Evolutionary conservation across 306 rosid genomes (phyloP), one percentile per base, ranked within the genome.

Genomic region (Trichosanthes cucumerina): DNA sequence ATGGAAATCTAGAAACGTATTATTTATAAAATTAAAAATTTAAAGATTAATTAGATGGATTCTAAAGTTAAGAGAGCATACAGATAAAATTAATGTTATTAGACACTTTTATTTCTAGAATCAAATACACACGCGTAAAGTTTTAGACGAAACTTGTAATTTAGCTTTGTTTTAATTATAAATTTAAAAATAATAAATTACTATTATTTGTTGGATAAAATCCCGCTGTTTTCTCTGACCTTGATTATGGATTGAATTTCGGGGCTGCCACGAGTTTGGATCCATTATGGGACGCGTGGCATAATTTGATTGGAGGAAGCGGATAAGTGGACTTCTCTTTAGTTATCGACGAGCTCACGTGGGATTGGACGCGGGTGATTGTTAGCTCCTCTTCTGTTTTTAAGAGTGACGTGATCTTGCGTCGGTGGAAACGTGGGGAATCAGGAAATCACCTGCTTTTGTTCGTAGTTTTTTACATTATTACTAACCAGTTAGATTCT

Each of bases 181-280:
- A 36, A 18, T 4, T 1, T 21, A 9, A 54, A 54, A 9, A 8
- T 9, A 21, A 54, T 7, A n/a, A 54, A 65, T 18, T 34, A 38
- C 4, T 70, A 70, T 41, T 70, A 43, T 70, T 44, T 47, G 24
- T 24, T 47, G 59, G 59, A 72, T 72, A 72, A 26, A 72, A 47
- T 72, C 77, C 59, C 77, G 59, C 59, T 15, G 77, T 72, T 72
- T 72, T 46, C 43, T 72, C 77, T 72, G 59, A 72, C 77, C 77
- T 24, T 72, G 24, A 72, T 46, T 72, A 9, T 47, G 77, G 59
- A 72, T 72, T 47, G 12, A 72, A 72, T 72, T 72, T 72, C 77
- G 58, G 77, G n/a, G 59, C 14, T 72, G 77, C 77, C 77, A 72
- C 56, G 16, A 3, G 7, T 41, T 68, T 72, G 77, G 41, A 47